phyloP scores from a whole-genome alignment of 176 grass and related monocot genomes.

The Neostapfia colusana region DNA sequence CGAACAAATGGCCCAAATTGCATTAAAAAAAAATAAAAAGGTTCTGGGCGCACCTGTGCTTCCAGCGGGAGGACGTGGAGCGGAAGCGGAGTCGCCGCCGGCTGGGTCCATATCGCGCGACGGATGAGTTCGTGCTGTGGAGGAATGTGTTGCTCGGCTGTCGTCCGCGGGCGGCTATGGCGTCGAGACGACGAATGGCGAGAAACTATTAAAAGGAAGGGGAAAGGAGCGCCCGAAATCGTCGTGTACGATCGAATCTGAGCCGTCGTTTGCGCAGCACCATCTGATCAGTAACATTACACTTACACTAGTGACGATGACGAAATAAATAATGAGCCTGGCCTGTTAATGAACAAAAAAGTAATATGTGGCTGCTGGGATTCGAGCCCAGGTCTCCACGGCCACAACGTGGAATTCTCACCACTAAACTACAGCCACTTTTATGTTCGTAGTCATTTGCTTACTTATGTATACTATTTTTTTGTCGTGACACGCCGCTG shows the following conservation, averaged over 20 bases:
- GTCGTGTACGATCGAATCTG: slow-evolving; percentile 3
- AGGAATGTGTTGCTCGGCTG: background rate
- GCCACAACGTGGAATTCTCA: slow-evolving; percentile 96
- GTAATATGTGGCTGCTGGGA: slow-evolving; percentile 74
- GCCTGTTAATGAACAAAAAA: no score
- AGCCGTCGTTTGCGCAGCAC: background rate
- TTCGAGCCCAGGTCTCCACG: slow-evolving; percentile 95
- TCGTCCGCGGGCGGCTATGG: background rate
- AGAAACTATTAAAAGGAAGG: background rate
- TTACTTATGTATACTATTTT: rapidly evolving
- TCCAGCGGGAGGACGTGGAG: background rate
- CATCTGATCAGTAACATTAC: background rate
- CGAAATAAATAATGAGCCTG: background rate
- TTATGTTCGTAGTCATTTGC: rapidly evolving
- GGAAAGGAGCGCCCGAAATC: background rate
- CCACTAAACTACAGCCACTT: slow-evolving; percentile 62
- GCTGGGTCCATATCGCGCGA: slow-evolving; percentile 33
- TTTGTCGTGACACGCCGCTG: no score
- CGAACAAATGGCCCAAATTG: background rate
- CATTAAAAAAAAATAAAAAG: background rate
- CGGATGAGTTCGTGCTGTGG: background rate
- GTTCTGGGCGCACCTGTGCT: slow-evolving; percentile 26
- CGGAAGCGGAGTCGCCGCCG: background rate
- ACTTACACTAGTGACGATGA: background rate
- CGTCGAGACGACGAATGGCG: background rate